Evolutionary conservation across 1,139 yeast genomes (phyloP).

Genomic region (Nematodospora anomalae): DNA sequence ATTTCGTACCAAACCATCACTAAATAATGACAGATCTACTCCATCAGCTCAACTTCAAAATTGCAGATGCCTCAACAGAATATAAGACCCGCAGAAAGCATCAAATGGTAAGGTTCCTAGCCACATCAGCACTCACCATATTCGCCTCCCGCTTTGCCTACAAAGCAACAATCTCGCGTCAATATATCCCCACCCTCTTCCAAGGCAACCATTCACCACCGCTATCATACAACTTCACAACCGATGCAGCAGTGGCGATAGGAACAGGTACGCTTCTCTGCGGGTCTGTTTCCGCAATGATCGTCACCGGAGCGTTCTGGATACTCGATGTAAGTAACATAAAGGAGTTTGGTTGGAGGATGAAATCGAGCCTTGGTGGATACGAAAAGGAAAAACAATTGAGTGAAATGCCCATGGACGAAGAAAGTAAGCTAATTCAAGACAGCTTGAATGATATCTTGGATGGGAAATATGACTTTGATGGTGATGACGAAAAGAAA

Average conservation of each 20-base stretch:
- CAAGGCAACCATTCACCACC: slow-evolving; percentile 90
- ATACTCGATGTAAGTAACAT: slow-evolving; percentile 66
- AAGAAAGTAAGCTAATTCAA: slow-evolving; percentile 60
- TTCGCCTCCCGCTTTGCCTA: slow-evolving; percentile 73
- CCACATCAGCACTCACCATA: slow-evolving; percentile 71
- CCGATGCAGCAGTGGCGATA: slow-evolving; percentile 87
- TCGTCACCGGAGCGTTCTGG: slow-evolving; percentile 78
- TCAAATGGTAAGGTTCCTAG: slow-evolving; percentile 73
- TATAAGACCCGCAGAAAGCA: slow-evolving; percentile 59
- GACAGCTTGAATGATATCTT: slow-evolving; percentile 48
- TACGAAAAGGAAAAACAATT: slow-evolving; percentile 51
- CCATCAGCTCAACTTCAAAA: slow-evolving; percentile 25
- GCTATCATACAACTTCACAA: slow-evolving; percentile 64
- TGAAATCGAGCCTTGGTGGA: slow-evolving; percentile 71
- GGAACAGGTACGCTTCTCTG: slow-evolving; percentile 79
- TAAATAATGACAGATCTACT: slow-evolving; percentile 13
- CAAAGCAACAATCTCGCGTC: slow-evolving; percentile 69
- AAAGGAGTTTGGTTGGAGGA: slow-evolving; percentile 68
- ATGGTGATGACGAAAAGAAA: slow-evolving; percentile 9
- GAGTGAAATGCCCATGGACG: slow-evolving; percentile 61
- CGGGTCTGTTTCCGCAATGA: slow-evolving; percentile 69
- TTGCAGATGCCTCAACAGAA: slow-evolving; percentile 40
- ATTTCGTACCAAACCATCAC: background rate
- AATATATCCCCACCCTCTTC: slow-evolving; percentile 75
- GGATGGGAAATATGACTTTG: slow-evolving; percentile 41